Evolutionary conservation across 257 asterid genomes (phyloP).

Genomic region (Ocimum tenuiflorum): DNA sequence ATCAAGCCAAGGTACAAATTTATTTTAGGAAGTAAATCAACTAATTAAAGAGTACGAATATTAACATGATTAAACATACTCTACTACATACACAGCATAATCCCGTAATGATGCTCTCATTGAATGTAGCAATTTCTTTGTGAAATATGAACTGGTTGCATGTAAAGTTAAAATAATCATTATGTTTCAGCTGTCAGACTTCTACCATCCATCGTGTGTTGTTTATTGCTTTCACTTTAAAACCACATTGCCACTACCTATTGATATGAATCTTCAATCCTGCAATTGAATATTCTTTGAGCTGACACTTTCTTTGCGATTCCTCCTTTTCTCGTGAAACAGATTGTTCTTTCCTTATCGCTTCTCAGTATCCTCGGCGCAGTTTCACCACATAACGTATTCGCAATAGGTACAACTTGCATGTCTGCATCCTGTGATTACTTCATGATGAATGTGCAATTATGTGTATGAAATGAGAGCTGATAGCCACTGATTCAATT

Average conservation of each 20-base stretch:
- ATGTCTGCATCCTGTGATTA: too few relatives aligned
- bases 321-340: too few relatives aligned
- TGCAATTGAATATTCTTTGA: constrained; percentile 8
- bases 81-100: too few relatives aligned
- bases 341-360: constrained; percentile 59
- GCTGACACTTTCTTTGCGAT: too few relatives aligned
- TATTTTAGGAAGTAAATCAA: too few relatives aligned
- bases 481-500: not conserved
- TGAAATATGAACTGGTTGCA: too few relatives aligned
- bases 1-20: too few relatives aligned
- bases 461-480: not conserved
- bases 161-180: not conserved
- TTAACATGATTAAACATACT: too few relatives aligned
- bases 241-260: not conserved
- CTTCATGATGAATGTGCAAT: not conserved
- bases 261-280: not conserved
- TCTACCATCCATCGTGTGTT: not conserved
- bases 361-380: constrained; percentile 73
- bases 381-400: constrained; percentile 43
- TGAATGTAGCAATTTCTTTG: too few relatives aligned
- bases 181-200: not conserved
- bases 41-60: too few relatives aligned
- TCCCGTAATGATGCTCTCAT: too few relatives aligned
- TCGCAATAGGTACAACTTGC: constrained; percentile 66
- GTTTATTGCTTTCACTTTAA: not conserved